Conservation (phyloP, 2,329 filamentous ascomycete genomes). For the Hypoxylon sp. region DNA sequence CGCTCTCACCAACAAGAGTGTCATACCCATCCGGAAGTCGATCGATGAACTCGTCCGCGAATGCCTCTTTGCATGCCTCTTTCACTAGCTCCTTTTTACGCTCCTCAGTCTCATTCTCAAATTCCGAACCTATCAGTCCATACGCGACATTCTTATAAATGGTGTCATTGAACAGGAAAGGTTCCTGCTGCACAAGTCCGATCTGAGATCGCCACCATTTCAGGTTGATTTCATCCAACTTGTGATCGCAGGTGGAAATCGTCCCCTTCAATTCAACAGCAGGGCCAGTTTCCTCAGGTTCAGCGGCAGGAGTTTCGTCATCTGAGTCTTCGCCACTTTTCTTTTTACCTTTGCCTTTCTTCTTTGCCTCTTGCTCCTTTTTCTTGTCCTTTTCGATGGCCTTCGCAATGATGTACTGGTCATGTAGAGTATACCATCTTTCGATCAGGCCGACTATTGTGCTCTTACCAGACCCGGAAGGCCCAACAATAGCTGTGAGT, state of each 20-base stretch:
- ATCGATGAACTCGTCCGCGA: conserved; percentile 78
- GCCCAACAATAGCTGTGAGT: conserved; percentile 80
- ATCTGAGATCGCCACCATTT: conserved; percentile 76
- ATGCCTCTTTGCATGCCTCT: conserved; percentile 76
- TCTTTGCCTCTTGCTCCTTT: conserved; percentile 60
- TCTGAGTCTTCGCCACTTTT: conserved; percentile 53
- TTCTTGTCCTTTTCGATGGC: conserved; percentile 64
- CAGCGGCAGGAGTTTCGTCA: conserved; percentile 45
- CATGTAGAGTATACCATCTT: conserved; percentile 77
- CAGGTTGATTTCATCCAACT: conserved; percentile 71
- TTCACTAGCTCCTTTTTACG: conserved; percentile 72
- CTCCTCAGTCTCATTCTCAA: conserved; percentile 68
- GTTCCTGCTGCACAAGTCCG: conserved; percentile 77
- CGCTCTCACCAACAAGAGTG: conserved; percentile 81
- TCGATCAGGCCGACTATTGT: conserved; percentile 81
- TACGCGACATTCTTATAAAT: conserved; percentile 75
- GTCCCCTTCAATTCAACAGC: conserved; percentile 65
- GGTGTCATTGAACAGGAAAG: conserved; percentile 76
- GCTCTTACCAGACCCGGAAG: conserved; percentile 81
- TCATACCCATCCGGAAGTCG: conserved; percentile 77
- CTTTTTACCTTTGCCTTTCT: conserved; percentile 54
- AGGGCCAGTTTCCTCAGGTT: conserved; percentile 58
- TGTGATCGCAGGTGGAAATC: conserved; percentile 68
- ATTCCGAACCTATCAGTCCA: conserved; percentile 68
- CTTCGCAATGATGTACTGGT: conserved; percentile 67